Base-by-base conservation (phyloP, 2,329 filamentous ascomycete species). In the Trichoderma gracile region DNA sequence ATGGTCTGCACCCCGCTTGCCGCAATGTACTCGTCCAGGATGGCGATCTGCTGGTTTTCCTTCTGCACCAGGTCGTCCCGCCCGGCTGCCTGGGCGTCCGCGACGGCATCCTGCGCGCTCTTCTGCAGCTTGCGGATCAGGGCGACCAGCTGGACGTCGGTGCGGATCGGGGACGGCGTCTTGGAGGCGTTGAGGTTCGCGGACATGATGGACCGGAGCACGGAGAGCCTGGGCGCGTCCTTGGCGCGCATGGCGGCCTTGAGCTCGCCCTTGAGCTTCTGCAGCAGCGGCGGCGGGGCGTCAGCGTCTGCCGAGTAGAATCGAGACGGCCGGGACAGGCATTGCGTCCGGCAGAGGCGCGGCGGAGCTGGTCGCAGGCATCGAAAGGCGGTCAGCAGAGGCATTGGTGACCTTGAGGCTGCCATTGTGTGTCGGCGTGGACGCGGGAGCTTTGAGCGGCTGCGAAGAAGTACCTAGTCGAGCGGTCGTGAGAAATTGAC, bases 111-210 rank as follows among this genome's bases (percentile, higher is more conserved):
- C 56, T 82, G 78, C 4, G 83, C 81, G 2, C 82, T 79, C 49
- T 83, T 82, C 23, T 84, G 82, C 58, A 86, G 84, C 76, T 88
- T 89, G 68, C 85, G 83, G 63, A 95, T 82, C 55, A 93, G 79
- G 8, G 81, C 78, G 30, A 92, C 84, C 63, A 94, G 81, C 71
- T 90, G 85, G 68, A 84, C 82, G 75, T 94, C 90, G 23, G 86
- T 90, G 62, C 79, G 80, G 72, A 93, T 85, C n/a, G 91, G 90
- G 45, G 79, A 80, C 45, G 82, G 73, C 15, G 89, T 92, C 78
- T 93, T 93, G 74, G 87, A 89, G 40, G 89, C 87, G 76, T 93
- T 93, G 70, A 88, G 87, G 67, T 89, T 86, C 67, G 89, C 84
- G 38, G 89, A 82, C 68, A 93, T 82, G 67, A 93, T 78, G 46